These are phyloP conservation scores for Aphanomyces cochlioides DNA, from an alignment of 352 stramenopile genomes.

Conservation along the genomic window DNA sequence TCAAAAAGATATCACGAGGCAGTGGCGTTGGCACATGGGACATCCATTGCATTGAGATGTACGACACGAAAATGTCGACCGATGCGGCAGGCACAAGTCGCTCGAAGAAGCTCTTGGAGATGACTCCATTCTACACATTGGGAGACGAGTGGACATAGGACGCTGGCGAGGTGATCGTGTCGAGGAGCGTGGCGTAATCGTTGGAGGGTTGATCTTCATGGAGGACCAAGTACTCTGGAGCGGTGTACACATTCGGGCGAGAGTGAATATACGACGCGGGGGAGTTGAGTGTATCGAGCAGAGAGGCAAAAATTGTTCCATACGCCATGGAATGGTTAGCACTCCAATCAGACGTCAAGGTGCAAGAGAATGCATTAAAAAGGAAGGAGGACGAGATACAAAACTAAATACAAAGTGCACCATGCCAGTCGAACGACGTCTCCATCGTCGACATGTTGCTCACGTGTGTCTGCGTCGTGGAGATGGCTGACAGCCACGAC, in stretches of 20 bases:
- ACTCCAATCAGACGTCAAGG: too few species aligned
- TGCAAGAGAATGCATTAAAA: too few species aligned
- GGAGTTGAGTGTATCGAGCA: too few species aligned
- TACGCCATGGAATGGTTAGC: too few species aligned
- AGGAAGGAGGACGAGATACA: too few species aligned
- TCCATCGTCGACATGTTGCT: too few species aligned
- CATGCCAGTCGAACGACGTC: too few species aligned
- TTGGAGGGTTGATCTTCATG: neutral
- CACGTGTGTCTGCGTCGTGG: too few species aligned
- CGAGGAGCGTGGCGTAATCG: neutral
- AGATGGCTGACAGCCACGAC: too few species aligned
- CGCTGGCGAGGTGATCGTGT: neutral
- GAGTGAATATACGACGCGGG: neutral
- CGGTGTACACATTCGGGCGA: neutral
- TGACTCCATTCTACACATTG: neutral
- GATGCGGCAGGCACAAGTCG: neutral
- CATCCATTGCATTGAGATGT: slow-evolving; percentile 2
- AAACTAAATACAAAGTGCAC: too few species aligned
- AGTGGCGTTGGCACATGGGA: neutral
- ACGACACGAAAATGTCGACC: slow-evolving; percentile 8
- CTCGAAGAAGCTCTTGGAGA: neutral
- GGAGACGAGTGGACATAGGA: neutral
- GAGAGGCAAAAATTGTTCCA: too few species aligned
- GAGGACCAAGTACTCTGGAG: neutral
- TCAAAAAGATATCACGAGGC: neutral